These are phyloP conservation scores for Fusarium nygamai DNA, from an alignment of 2,329 filamentous ascomycete genomes.

Conservation along the genomic window DNA sequence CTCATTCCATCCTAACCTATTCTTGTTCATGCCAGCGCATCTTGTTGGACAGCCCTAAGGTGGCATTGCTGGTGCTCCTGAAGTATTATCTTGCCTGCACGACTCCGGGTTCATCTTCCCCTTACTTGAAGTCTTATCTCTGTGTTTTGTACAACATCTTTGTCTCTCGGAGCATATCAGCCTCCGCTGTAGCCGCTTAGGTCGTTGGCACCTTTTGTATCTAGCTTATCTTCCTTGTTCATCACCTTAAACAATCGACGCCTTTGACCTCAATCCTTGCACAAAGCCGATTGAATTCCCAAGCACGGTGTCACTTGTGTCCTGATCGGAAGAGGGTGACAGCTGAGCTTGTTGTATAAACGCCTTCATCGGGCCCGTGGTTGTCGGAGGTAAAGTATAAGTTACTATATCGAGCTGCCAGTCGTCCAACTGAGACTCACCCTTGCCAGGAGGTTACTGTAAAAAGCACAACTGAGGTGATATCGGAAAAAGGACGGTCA, in stretches of 20 bases:
- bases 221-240: not conserved
- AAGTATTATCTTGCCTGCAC: constrained; percentile 10
- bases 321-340: constrained; percentile 10
- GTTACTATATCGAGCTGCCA: constrained; percentile 40
- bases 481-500: constrained; percentile 7
- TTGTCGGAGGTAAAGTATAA: constrained; percentile 21
- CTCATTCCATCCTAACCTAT: constrained; percentile 4
- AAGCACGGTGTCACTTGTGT: constrained; percentile 32
- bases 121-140: not conserved
- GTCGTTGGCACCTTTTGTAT: not conserved
- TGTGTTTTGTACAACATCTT: constrained; percentile 6
- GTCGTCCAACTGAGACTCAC: constrained; percentile 19
- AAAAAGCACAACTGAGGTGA: constrained; percentile 10
- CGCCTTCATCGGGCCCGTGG: constrained; percentile 11
- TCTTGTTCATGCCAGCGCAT: constrained; percentile 23
- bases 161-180: constrained; percentile 1
- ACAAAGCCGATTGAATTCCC: constrained; percentile 10
- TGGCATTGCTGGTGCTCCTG: constrained; percentile 7
- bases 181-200: constrained; percentile 4
- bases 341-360: constrained; percentile 23
- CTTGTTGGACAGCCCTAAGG: constrained; percentile 27
- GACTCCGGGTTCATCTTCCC: constrained; percentile 9
- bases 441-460: constrained; percentile 7
- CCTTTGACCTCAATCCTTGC: constrained; percentile 32
- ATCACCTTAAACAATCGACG: constrained; percentile 7